Percentiles rank a stretch among this genome's conserved stretches.
phyloP scores from a whole-genome alignment of 139 green algal genomes.

The Penium margaritaceum region DNA sequence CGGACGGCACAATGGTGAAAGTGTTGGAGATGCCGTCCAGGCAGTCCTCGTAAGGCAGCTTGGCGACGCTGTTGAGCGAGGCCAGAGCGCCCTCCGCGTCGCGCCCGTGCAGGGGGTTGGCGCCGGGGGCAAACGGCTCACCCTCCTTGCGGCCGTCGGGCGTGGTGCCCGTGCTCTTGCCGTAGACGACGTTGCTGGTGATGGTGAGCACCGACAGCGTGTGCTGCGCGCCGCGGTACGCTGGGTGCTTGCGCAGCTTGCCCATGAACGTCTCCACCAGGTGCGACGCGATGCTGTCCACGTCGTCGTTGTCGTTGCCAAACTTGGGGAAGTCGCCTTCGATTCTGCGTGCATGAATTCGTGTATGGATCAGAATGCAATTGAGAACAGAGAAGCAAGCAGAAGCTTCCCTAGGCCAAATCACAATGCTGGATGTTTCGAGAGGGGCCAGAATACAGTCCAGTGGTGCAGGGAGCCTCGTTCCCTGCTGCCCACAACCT shows the following conservation, averaged over 20 bases:
- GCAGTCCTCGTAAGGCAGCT: slow-evolving; percentile 56
- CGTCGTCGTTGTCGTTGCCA: slow-evolving; percentile 66
- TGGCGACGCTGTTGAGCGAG: slow-evolving; percentile 37
- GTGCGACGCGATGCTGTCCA: slow-evolving; percentile 57
- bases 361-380: too few relatives aligned
- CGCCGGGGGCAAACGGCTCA: slow-evolving; percentile 60
- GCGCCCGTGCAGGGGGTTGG: slow-evolving; percentile 52
- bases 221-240: slow-evolving; percentile 60
- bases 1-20: slow-evolving; percentile 61
- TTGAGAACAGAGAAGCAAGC: too few relatives aligned
- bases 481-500: too few relatives aligned
- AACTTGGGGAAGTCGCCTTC: slow-evolving; percentile 66
- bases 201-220: slow-evolving; percentile 72
- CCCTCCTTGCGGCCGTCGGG: slow-evolving; percentile 65
- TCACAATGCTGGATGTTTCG: too few relatives aligned
- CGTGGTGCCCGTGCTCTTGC: slow-evolving; percentile 60
- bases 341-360: too few relatives aligned
- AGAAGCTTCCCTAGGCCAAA: too few relatives aligned
- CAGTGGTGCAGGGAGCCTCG: too few relatives aligned
- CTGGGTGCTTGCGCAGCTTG: slow-evolving; percentile 48
- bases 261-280: slow-evolving; percentile 52
- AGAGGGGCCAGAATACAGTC: too few relatives aligned
- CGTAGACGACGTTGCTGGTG: slow-evolving; percentile 68
- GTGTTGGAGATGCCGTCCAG: slow-evolving; percentile 70
- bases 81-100: slow-evolving; percentile 59